Percentiles rank a stretch among this genome's conserved stretches.
phyloP scores from a whole-genome alignment of 202 grass and related monocot species.

The Elaeis oleifera region DNA sequence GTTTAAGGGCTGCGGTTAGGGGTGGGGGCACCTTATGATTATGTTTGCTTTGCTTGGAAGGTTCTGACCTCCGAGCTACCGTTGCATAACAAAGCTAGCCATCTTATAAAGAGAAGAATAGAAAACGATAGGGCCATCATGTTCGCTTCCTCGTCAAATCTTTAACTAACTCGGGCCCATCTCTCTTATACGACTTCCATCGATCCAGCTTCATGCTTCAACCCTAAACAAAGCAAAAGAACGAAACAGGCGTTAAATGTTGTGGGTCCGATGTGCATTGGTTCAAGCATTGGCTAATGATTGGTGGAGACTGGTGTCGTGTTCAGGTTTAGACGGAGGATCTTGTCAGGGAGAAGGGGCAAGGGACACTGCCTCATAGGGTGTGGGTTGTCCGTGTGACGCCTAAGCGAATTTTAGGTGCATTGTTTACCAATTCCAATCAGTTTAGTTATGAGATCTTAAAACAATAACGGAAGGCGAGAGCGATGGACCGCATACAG shows the following conservation, averaged over 20 bases:
- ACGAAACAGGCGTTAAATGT: too few species aligned
- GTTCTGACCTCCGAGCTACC: background rate
- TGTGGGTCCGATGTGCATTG: too few species aligned
- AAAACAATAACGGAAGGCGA: too few species aligned
- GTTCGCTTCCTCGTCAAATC: conserved; percentile 21
- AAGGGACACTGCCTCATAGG: background rate
- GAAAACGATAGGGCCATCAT: conserved; percentile 3
- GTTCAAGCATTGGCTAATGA: too few species aligned
- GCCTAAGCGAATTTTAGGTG: conserved; percentile 10
- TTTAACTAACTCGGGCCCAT: conserved; percentile 20
- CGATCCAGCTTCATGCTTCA: too few species aligned
- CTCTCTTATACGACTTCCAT: too few species aligned
- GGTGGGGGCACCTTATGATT: background rate
- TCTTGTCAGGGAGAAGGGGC: background rate
- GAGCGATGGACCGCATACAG: too few species aligned
- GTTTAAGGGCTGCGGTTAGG: background rate
- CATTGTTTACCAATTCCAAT: background rate
- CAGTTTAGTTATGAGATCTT: background rate
- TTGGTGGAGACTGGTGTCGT: too few species aligned
- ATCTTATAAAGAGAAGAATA: background rate
- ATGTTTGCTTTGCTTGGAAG: conserved; percentile 8
- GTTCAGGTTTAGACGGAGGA: background rate
- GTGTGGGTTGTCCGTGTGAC: background rate
- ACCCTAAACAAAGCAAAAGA: too few species aligned
- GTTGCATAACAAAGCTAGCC: background rate